phyloP scores from a whole-genome alignment of 306 rosid genomes.

The Abrus precatorius region DNA sequence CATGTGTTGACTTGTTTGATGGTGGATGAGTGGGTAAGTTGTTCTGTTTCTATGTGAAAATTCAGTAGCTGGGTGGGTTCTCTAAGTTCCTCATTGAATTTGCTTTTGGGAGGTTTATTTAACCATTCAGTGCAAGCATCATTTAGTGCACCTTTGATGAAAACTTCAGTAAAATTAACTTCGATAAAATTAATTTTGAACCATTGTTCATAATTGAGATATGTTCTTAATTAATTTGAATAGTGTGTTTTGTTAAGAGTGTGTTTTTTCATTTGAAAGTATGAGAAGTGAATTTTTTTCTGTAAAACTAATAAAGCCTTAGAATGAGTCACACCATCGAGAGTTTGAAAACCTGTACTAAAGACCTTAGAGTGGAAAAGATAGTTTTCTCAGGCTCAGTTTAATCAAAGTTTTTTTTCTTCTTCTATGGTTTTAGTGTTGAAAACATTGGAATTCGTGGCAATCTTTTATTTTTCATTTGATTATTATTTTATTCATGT shows the following conservation, averaged over 20 bases:
- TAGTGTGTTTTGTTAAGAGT: no score
- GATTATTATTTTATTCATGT: conserved; percentile 2
- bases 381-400: conserved; percentile 16
- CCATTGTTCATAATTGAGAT: no score
- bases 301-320: no score
- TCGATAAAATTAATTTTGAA: no score
- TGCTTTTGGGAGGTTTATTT: background rate
- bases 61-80: background rate
- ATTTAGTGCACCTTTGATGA: background rate
- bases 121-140: background rate
- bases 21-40: conserved; percentile 11
- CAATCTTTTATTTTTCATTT: conserved; percentile 13
- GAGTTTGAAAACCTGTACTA: background rate
- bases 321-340: background rate
- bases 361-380: conserved; percentile 5
- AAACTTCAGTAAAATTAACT: no score
- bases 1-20: conserved; percentile 26
- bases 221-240: no score
- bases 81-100: background rate
- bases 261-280: no score
- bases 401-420: background rate
- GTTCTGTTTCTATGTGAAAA: conserved; percentile 29
- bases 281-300: no score
- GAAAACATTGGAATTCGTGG: conserved; percentile 13
- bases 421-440: conserved; percentile 5